Conservation (phyloP, 2,329 filamentous ascomycete species). For the Pseudocercospora fijiensis region DNA sequence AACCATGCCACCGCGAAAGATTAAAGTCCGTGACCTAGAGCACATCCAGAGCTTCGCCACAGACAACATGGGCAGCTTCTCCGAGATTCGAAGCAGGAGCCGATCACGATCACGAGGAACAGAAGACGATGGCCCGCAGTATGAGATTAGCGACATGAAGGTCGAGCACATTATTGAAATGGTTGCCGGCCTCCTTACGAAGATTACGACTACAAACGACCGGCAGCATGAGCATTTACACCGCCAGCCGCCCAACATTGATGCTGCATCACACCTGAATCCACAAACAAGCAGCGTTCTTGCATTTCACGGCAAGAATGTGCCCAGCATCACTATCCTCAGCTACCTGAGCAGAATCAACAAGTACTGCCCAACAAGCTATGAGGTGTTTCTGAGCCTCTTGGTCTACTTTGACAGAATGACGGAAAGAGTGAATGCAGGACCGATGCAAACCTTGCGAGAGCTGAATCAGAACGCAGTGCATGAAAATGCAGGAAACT, state of each 20-base stretch:
- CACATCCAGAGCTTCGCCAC: slow-evolving; percentile 88
- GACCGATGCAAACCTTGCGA: slow-evolving; percentile 65
- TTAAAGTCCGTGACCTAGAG: slow-evolving; percentile 82
- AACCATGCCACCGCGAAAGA: slow-evolving; percentile 57
- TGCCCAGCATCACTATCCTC: slow-evolving; percentile 92
- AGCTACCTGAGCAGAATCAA: slow-evolving; percentile 96
- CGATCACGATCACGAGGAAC: slow-evolving; percentile 44
- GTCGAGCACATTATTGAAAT: slow-evolving; percentile 98
- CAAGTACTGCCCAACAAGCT: slow-evolving; percentile 98
- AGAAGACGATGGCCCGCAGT: slow-evolving; percentile 61
- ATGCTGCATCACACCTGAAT: slow-evolving; percentile 58
- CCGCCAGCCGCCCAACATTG: slow-evolving; percentile 64
- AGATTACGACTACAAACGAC: slow-evolving; percentile 97
- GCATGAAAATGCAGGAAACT: slow-evolving; percentile 31
- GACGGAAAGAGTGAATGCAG: slow-evolving; percentile 90
- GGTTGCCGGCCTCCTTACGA: slow-evolving; percentile 93
- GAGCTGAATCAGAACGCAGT: slow-evolving; percentile 52
- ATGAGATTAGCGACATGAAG: slow-evolving; percentile 97
- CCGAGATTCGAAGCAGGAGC: slow-evolving; percentile 46
- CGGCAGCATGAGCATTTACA: slow-evolving; percentile 88
- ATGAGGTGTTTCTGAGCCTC: slow-evolving; percentile 93
- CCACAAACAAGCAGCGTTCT: slow-evolving; percentile 72
- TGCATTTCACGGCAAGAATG: slow-evolving; percentile 96
- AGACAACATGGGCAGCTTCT: slow-evolving; percentile 65
- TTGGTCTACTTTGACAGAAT: slow-evolving; percentile 98